Percentiles rank a stretch among this genome's conserved stretches.
phyloP scores from a whole-genome alignment of 2,329 filamentous ascomycete species.

The Penicillium sumatraense region DNA sequence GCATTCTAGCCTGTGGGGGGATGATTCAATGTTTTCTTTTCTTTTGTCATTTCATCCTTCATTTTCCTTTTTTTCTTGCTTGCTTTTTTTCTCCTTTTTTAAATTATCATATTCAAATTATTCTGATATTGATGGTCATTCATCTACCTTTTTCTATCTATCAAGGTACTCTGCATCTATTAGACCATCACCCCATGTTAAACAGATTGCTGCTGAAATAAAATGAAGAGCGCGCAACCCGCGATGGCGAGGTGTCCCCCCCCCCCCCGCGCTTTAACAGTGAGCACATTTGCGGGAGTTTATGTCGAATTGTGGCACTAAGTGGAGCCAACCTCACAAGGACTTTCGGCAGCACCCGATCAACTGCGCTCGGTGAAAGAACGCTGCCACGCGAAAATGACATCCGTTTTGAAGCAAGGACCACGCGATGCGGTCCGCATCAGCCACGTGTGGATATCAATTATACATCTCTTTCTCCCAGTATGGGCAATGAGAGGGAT shows the following conservation, averaged over 20 bases:
- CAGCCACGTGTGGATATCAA: slow-evolving; percentile 1
- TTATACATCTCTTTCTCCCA: no score
- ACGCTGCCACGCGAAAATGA: not conserved
- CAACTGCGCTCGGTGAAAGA: not conserved
- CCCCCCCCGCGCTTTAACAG: not conserved
- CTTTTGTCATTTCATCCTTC: no score
- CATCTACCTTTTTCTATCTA: no score
- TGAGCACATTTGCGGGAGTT: slow-evolving; percentile 26
- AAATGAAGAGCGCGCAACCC: not conserved
- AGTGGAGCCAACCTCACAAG: slow-evolving; percentile 11
- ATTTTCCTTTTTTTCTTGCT: not conserved
- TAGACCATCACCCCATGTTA: not conserved
- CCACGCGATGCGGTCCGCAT: not conserved
- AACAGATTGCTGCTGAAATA: not conserved
- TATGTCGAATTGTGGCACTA: not conserved
- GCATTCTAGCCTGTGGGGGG: not conserved
- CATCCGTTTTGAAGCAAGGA: not conserved
- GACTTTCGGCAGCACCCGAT: slow-evolving; percentile 5
- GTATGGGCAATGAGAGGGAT: not conserved
- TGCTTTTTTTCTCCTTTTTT: not conserved
- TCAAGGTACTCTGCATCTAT: not conserved
- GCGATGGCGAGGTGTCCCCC: not conserved
- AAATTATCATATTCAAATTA: no score
- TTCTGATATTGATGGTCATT: no score
- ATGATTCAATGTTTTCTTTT: not conserved